A percentile compares a stretch with the other conserved stretches of the same genome.
phyloP scores from a whole-genome alignment of 2,329 filamentous ascomycete species.

The Cordyceps cateniannulata region DNA sequence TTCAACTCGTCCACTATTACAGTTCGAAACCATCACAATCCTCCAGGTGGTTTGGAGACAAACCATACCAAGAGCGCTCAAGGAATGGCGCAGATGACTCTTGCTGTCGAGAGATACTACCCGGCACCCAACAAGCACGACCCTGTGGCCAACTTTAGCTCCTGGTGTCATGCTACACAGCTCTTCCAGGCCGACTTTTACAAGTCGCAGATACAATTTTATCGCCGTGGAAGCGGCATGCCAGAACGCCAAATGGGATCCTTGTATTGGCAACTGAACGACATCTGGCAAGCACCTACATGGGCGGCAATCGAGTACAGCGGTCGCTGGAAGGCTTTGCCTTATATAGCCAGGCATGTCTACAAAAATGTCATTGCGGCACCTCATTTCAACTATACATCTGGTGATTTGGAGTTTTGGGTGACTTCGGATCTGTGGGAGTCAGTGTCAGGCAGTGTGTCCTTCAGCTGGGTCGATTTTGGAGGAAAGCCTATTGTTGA shows the following conservation, averaged over 20 bases:
- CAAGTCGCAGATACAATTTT: slow-evolving; percentile 53
- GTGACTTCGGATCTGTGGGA: slow-evolving; percentile 16
- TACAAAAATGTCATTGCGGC: slow-evolving; percentile 53
- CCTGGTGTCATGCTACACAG: slow-evolving; percentile 57
- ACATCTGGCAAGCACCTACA: slow-evolving; percentile 58
- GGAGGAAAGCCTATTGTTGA: slow-evolving; percentile 12
- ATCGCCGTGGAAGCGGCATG: slow-evolving; percentile 50
- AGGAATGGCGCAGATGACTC: slow-evolving; percentile 53
- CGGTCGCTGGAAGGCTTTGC: slow-evolving; percentile 56
- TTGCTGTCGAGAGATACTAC: slow-evolving; percentile 49
- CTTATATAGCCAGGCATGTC: slow-evolving; percentile 50
- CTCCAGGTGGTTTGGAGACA: not conserved
- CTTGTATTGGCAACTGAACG: slow-evolving; percentile 60
- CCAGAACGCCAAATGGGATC: slow-evolving; percentile 52
- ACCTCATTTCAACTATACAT: slow-evolving; percentile 46
- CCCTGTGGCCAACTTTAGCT: slow-evolving; percentile 49
- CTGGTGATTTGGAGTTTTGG: slow-evolving; percentile 42
- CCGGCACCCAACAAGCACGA: slow-evolving; percentile 48
- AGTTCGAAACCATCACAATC: slow-evolving; percentile 47
- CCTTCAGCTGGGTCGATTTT: slow-evolving; percentile 13
- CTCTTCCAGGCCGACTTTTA: slow-evolving; percentile 60
- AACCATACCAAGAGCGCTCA: not conserved
- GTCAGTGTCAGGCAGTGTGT: slow-evolving; percentile 8
- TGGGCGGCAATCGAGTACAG: slow-evolving; percentile 59
- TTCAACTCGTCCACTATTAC: slow-evolving; percentile 7